Base-by-base conservation (phyloP, 2,329 filamentous ascomycete genomes). In the Cladophialophora exuberans region DNA sequence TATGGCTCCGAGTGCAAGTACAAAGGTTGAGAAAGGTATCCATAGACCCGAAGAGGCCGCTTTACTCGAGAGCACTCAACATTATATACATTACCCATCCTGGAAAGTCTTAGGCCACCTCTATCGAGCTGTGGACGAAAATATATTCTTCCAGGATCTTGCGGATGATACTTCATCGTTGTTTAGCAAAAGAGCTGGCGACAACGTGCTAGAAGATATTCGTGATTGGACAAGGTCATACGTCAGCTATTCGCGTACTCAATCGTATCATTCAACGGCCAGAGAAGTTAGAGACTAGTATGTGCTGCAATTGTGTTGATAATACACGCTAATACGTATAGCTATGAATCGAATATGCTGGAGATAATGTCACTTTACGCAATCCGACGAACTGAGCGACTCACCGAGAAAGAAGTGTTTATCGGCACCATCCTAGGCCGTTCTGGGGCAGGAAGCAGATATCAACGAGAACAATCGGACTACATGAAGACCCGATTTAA, bases 101-200 rank as follows among this genome's bases (percentile, higher is more conserved):
- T 62, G 82, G 0, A 90, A 89, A 61, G 76, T 87, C 0, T 77
- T 94, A 0, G 90, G 90, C 0, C 70, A 78, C 3, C 74, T 95
- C 0, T 94, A 88, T 66, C 83, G 89, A 1, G 80, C 78, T 0
- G 85, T 95, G 9, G 83, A 95, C 62, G 89, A 94, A 68, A 78
- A 80, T 48, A 87, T 92, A 38, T 86, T 85, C 74, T 86, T 85
- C 74, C 62, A 70, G 5, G 67, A 80, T 3, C 70, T 84, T 80
- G 31, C 73, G 69, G n/a, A 63, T 46, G 1, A 61, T 69, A 3
- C 63, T 15, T 36, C 50, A 6, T 53, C 50, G 30, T 22, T 53
- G 7, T 53, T 46, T 31, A 61, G 6, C 63, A 10, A 31, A 28
- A 67, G 38, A 65, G 66, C 13, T 62, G 47, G 74, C 7, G 55